Base-by-base conservation (phyloP, 164 flowering plant genomes). In the Tetrastigma voinierianum region DNA sequence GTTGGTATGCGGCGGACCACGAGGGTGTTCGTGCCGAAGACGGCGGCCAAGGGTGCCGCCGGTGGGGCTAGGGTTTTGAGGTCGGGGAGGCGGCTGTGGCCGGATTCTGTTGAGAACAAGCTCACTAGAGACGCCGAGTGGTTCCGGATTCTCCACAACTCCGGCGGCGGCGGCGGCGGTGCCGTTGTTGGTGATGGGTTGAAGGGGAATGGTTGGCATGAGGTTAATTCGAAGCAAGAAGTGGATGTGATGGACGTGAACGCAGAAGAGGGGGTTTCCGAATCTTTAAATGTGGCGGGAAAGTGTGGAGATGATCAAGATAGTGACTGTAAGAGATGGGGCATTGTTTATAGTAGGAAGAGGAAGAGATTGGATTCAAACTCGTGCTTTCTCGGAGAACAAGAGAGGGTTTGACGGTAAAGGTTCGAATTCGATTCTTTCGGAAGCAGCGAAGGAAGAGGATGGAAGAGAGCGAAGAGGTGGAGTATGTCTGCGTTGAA, bases 1-100 rank as follows among this genome's bases (percentile, higher is more conserved):
- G 96, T 85, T 21, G 89, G 87, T 23, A 84, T 85, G 88, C 72
- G 94, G 64, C 71, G 91, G 57, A 80, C 84, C 32, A 88, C 95
- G 17, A 83, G 95, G 77, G 86, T 87, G 51, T 83, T 87, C 40
- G 90, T 84, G 40, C 40, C 40, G 40, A 32, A 32, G 40, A 32
- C 40, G 49, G 77, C 83, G 55, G 75, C 67, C 59, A 84, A 82
- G 66, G 76, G 75, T 16, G 66, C 47, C 16, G 66, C 47, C 0
- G 84, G 77, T 64, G 87, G 80, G 46, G 90, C 79, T 1, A 78
- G 84, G 64, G 89, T 85, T 17, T 64, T 92, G 67, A n/a, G n/a
- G 44, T 92, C 98, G 9, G 96, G n/a, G 25, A 82, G 94, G 65
- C 80, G 86, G 46, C 57, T 90, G 14, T 74, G 62, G 80, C 66